Evolutionary conservation across 2,329 filamentous ascomycete genomes (phyloP).

Genomic region (Ceratocystis ficicola): DNA sequence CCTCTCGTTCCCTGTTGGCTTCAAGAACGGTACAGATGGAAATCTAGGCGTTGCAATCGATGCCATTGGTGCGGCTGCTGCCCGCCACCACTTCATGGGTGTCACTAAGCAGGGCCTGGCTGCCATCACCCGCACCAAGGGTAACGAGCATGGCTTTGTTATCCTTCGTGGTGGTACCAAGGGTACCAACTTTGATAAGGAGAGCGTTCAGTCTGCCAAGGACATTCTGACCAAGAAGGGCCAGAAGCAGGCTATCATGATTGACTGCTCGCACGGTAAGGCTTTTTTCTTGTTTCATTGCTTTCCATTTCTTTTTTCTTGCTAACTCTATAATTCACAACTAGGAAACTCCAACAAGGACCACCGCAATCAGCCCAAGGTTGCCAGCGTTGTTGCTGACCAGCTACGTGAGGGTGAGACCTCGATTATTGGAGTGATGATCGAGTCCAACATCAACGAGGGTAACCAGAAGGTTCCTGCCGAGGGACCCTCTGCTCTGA

Average conservation of each 20-base stretch:
- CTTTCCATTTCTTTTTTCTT: neutral
- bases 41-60: slow-evolving; percentile 85
- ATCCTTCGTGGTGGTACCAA: slow-evolving; percentile 84
- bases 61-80: slow-evolving; percentile 74
- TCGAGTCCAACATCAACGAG: slow-evolving; percentile 95
- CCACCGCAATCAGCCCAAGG: slow-evolving; percentile 93
- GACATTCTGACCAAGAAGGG: slow-evolving; percentile 70
- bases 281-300: slow-evolving; percentile 17
- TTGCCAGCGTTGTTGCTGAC: slow-evolving; percentile 67
- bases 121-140: slow-evolving; percentile 82
- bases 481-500: slow-evolving; percentile 64
- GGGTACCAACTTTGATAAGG: slow-evolving; percentile 87
- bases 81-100: slow-evolving; percentile 95
- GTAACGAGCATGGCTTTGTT: slow-evolving; percentile 95
- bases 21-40: slow-evolving; percentile 98
- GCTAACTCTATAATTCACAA: neutral
- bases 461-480: slow-evolving; percentile 75
- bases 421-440: slow-evolving; percentile 92
- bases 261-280: slow-evolving; percentile 92
- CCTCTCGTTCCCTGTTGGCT: slow-evolving; percentile 92
- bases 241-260: slow-evolving; percentile 83
- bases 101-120: slow-evolving; percentile 96
- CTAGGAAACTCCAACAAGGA: slow-evolving; percentile 83
- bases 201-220: slow-evolving; percentile 67
- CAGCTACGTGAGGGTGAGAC: slow-evolving; percentile 81